Conservation (phyloP, 2,329 filamentous ascomycete genomes). For the Aaosphaeria pasadenensis region DNA sequence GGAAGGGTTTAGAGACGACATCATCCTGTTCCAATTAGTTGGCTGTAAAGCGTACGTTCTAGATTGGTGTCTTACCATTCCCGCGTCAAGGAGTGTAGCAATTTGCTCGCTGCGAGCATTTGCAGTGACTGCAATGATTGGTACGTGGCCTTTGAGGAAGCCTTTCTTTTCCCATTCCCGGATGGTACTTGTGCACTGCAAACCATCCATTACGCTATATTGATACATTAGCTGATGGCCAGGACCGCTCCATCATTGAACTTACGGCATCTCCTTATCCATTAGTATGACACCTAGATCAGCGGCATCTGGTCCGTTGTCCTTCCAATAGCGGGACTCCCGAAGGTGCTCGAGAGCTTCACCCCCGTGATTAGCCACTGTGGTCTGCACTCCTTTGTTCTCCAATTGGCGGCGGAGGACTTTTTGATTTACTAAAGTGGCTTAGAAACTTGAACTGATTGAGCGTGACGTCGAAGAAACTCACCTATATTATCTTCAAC, state of each 20-base stretch:
- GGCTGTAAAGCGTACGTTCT: neutral
- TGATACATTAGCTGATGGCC: neutral
- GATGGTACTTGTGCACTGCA: constrained; percentile 37
- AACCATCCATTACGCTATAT: constrained; percentile 36
- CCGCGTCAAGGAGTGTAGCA: constrained; percentile 33
- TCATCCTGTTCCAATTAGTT: constrained; percentile 38
- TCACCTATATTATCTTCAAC: constrained; percentile 42
- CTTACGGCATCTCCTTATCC: constrained; percentile 41
- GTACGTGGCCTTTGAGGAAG: constrained; percentile 32
- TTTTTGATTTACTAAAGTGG: constrained; percentile 44
- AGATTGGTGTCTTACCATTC: constrained; percentile 26
- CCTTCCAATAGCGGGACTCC: constrained; percentile 42
- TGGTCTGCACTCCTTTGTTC: constrained; percentile 46
- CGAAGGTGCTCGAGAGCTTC: constrained; percentile 46
- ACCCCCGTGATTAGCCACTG: constrained; percentile 50
- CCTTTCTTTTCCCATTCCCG: constrained; percentile 36
- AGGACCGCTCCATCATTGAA: neutral
- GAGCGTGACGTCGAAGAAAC: neutral
- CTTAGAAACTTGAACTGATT: neutral
- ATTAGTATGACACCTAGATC: constrained; percentile 35
- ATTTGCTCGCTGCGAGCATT: constrained; percentile 42
- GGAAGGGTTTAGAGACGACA: constrained; percentile 50
- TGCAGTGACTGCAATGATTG: constrained; percentile 42
- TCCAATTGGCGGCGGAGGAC: constrained; percentile 50
- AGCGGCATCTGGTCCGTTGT: constrained; percentile 17